A percentile compares a stretch with the other conserved stretches of the same genome.
phyloP scores from a whole-genome alignment of 2,329 filamentous ascomycete species.

The Lasiodiplodia hormozganensis region DNA sequence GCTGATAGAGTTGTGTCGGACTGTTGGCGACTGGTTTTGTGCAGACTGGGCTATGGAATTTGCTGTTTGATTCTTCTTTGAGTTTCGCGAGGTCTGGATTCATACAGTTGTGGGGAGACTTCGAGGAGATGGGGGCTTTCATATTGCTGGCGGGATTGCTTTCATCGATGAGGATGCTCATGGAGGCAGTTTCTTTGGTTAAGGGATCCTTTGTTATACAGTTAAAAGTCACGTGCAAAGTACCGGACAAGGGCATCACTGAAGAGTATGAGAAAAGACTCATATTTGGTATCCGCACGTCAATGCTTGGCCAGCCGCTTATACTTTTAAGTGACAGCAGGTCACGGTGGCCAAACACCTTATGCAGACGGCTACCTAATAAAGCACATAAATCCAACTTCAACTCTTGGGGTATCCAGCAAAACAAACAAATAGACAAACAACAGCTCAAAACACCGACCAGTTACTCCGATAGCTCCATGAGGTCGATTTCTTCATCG shows the following conservation, averaged over 20 bases:
- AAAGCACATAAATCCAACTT: background rate
- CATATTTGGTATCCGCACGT: background rate
- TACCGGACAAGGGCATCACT: background rate
- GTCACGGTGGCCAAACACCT: background rate
- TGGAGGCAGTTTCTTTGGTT: too few relatives aligned
- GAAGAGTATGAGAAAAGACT: background rate
- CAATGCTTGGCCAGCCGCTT: background rate
- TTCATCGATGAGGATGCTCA: too few relatives aligned
- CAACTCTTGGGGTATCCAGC: too few relatives aligned
- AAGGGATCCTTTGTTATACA: too few relatives aligned
- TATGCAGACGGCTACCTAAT: background rate
- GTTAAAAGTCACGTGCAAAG: background rate
- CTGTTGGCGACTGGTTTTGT: background rate
- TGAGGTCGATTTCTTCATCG: too few relatives aligned
- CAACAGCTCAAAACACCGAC: background rate
- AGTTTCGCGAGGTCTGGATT: too few relatives aligned
- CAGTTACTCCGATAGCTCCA: too few relatives aligned
- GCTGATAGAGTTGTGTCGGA: too few relatives aligned
- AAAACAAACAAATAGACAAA: background rate
- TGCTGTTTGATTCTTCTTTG: background rate
- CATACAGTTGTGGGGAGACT: too few relatives aligned
- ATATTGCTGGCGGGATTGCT: too few relatives aligned
- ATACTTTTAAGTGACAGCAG: background rate
- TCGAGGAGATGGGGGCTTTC: too few relatives aligned
- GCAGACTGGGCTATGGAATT: background rate